Evolutionary conservation across 768 basidiomycete species (phyloP).

Genomic region (Pleurotus ostreatus): DNA sequence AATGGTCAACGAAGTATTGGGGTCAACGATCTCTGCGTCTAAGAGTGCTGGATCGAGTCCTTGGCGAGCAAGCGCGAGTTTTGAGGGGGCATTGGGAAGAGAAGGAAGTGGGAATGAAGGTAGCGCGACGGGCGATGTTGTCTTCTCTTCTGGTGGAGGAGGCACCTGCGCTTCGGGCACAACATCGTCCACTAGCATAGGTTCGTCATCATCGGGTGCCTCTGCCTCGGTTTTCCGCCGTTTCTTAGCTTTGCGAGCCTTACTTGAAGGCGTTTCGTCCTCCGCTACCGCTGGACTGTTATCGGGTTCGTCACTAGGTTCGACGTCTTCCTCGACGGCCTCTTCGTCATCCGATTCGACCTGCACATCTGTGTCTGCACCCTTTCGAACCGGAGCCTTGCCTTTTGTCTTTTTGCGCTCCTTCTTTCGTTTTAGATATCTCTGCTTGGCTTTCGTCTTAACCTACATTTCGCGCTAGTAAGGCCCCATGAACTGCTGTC

Average conservation of each 20-base stretch:
- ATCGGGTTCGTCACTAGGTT: constrained; percentile 14
- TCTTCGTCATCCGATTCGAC: constrained; percentile 24
- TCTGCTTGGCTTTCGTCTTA: constrained; percentile 62
- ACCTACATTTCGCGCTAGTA: constrained; percentile 4
- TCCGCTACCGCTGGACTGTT: constrained; percentile 16
- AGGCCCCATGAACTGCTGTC: background rate
- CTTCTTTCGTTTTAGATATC: constrained; percentile 73
- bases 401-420: constrained; percentile 49
- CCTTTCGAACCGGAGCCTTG: background rate
- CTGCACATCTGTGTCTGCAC: background rate
- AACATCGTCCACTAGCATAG: background rate
- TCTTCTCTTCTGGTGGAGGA: constrained; percentile 12
- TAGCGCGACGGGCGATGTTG: constrained; percentile 35
- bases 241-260: constrained; percentile 34
- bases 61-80: constrained; percentile 67
- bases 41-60: constrained; percentile 74
- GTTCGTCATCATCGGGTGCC: constrained; percentile 19
- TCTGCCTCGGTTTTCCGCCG: constrained; percentile 31
- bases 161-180: constrained; percentile 11
- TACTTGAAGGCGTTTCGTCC: constrained; percentile 10
- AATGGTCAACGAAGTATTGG: constrained; percentile 42
- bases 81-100: constrained; percentile 66
- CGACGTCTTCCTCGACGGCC: constrained; percentile 16
- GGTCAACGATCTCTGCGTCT: constrained; percentile 65
- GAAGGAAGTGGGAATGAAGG: constrained; percentile 69